Percentiles rank a stretch among this genome's conserved stretches.
These are phyloP conservation scores for Eutypa lata DNA, from an alignment of 2,329 filamentous ascomycete genomes.

Conservation along the genomic window DNA sequence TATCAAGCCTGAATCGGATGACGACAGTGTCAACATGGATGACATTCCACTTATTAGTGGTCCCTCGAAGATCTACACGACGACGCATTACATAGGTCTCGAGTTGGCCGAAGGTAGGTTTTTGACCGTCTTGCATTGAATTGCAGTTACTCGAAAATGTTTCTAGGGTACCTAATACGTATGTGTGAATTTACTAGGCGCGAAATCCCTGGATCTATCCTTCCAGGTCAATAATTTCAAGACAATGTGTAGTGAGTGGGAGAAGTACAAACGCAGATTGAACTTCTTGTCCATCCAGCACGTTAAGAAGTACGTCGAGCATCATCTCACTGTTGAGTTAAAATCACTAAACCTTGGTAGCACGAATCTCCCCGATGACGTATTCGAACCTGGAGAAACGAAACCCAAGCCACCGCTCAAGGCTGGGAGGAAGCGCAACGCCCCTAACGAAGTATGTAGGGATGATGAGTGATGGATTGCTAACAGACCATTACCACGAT, in stretches of 20 bases:
- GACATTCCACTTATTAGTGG: conserved; percentile 17
- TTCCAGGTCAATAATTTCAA: conserved; percentile 85
- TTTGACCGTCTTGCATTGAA: background rate
- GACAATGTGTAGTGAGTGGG: conserved; percentile 71
- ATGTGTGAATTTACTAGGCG: conserved; percentile 45
- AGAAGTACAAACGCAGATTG: conserved; percentile 70
- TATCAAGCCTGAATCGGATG: conserved; percentile 23
- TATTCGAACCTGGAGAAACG: conserved; percentile 78
- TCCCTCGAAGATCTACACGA: conserved; percentile 66
- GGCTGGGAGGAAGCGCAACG: conserved; percentile 48
- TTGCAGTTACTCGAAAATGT: conserved; percentile 15
- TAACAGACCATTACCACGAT: conserved; percentile 17
- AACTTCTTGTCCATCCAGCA: conserved; percentile 80
- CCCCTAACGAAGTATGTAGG: conserved; percentile 36
- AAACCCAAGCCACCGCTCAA: conserved; percentile 59
- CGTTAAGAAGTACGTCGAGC: conserved; percentile 70
- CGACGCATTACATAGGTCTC: conserved; percentile 91
- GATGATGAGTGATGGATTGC: conserved; percentile 18
- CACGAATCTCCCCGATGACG: conserved; percentile 82
- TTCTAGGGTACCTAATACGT: conserved; percentile 20
- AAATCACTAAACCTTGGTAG: conserved; percentile 43
- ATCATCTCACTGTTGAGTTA: background rate
- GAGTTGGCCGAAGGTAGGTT: conserved; percentile 70
- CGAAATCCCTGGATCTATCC: conserved; percentile 73
- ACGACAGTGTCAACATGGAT: conserved; percentile 20